Conservation (phyloP, 108 stramenopile genomes). For the Cylindrotheca fusiformis region DNA sequence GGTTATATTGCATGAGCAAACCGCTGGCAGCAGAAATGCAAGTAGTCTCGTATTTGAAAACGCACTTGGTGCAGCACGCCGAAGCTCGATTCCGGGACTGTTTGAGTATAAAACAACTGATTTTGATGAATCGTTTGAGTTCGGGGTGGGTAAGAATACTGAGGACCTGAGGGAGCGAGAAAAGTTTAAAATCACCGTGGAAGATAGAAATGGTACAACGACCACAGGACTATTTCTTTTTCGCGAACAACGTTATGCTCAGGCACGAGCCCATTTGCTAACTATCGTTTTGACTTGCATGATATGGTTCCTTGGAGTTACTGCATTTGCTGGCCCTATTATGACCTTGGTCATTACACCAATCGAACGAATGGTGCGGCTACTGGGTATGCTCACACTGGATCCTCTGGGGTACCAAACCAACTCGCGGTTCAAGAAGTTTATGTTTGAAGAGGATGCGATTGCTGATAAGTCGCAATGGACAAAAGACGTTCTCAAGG, state of each 20-base stretch:
- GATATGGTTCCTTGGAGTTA: conserved; percentile 73
- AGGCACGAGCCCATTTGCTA: conserved; percentile 46
- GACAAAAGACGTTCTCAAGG: conserved; percentile 75
- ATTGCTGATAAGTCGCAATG: conserved; percentile 49
- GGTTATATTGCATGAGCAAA: conserved; percentile 41
- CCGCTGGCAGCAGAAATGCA: conserved; percentile 19
- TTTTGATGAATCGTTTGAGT: conserved; percentile 14
- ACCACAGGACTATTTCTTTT: conserved; percentile 54
- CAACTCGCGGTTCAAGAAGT: conserved; percentile 58
- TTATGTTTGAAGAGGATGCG: conserved; percentile 59
- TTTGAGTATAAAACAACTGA: conserved; percentile 30
- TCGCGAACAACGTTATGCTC: conserved; percentile 10
- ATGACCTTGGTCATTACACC: conserved; percentile 68
- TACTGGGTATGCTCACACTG: conserved; percentile 72
- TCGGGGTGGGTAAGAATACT: conserved; percentile 12
- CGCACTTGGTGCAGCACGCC: conserved; percentile 56
- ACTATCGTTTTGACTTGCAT: conserved; percentile 56
- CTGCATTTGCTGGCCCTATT: conserved; percentile 77
- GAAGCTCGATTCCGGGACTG: conserved; percentile 50
- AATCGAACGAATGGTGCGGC: conserved; percentile 76
- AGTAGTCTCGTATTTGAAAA: conserved; percentile 15
- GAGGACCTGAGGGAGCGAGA: conserved; percentile 50
- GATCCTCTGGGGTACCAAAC: conserved; percentile 83
- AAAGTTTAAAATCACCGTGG: conserved; percentile 46
- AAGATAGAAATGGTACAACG: conserved; percentile 7